A percentile compares a stretch with the other conserved stretches of the same genome.
Conservation (phyloP, 1,284 basidiomycete genomes). For the Boletus semigastroideus region DNA sequence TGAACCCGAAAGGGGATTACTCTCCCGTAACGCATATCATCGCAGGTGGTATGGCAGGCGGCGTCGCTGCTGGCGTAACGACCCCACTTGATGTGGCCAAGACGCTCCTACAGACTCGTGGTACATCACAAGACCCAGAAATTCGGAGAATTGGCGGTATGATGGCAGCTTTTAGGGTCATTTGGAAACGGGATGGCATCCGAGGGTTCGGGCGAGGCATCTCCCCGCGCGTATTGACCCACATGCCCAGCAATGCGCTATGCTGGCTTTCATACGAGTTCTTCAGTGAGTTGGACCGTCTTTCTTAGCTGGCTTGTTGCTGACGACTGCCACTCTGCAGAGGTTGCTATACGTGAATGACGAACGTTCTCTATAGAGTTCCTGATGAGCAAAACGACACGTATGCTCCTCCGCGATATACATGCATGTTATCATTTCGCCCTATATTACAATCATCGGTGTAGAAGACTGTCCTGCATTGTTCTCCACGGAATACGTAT, state of each 20-base stretch:
- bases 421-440: conserved; percentile 17
- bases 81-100: conserved; percentile 99
- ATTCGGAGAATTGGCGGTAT: conserved; percentile 87
- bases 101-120: conserved; percentile 93
- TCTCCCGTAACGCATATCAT: conserved; percentile 90
- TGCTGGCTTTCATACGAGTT: conserved; percentile 98
- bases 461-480: conserved; percentile 3
- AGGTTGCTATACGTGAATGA: conserved; percentile 62
- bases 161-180: conserved; percentile 86
- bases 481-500: background rate
- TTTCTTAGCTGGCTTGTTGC: background rate
- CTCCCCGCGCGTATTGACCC: conserved; percentile 89
- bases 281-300: conserved; percentile 71
- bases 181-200: conserved; percentile 82
- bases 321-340: conserved; percentile 43
- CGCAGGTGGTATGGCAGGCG: conserved; percentile 91
- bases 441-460: conserved; percentile 1
- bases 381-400: conserved; percentile 7
- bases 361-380: conserved; percentile 14
- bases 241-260: conserved; percentile 96
- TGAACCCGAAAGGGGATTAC: conserved; percentile 88
- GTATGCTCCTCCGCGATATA: conserved; percentile 16
- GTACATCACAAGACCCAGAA: conserved; percentile 76
- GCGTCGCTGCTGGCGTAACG: conserved; percentile 92
- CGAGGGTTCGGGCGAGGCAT: conserved; percentile 88